Percentiles rank a stretch among this genome's conserved stretches.
phyloP scores from a whole-genome alignment of 2,329 filamentous ascomycete genomes.

The Xylariaceae sp. region DNA sequence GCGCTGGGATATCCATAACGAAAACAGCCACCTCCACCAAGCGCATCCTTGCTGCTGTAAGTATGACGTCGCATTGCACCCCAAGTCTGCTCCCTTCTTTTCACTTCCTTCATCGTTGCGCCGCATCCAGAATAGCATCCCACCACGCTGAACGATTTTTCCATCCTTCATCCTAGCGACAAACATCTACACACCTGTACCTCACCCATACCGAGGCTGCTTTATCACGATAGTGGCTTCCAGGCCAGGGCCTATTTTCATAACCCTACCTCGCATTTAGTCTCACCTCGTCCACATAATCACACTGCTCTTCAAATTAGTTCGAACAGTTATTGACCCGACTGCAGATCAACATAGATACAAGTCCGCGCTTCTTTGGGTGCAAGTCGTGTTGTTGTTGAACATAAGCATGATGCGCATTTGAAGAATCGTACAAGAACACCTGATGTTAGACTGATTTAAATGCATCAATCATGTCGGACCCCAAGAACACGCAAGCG shows the following conservation, averaged over 20 bases:
- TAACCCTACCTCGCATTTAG: background rate
- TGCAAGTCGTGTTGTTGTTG: background rate
- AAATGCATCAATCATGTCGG: conserved; percentile 35
- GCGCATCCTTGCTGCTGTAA: conserved; percentile 22
- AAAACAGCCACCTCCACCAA: conserved; percentile 3
- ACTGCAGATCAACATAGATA: background rate
- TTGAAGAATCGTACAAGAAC: conserved; percentile 16
- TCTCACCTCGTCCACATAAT: background rate
- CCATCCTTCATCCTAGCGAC: background rate
- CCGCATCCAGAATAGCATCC: conserved; percentile 1
- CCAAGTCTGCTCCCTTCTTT: conserved; percentile 23
- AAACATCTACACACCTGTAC: too few relatives aligned
- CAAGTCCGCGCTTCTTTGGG: background rate
- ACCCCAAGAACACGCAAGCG: conserved; percentile 35
- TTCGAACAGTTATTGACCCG: background rate
- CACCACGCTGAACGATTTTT: conserved; percentile 12
- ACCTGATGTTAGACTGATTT: conserved; percentile 24
- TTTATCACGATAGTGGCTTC: conserved; percentile 5
- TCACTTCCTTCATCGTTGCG: conserved; percentile 18
- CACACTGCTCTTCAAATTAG: background rate
- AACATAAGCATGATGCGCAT: conserved; percentile 25
- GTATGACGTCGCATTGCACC: conserved; percentile 37
- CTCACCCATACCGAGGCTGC: background rate
- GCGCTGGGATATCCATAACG: background rate
- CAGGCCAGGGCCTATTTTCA: background rate